A percentile compares a stretch with the other conserved stretches of the same genome.
Evolutionary conservation across 78 protist genomes (phyloP).

Genomic region (Dictyostelium purpureum): DNA sequence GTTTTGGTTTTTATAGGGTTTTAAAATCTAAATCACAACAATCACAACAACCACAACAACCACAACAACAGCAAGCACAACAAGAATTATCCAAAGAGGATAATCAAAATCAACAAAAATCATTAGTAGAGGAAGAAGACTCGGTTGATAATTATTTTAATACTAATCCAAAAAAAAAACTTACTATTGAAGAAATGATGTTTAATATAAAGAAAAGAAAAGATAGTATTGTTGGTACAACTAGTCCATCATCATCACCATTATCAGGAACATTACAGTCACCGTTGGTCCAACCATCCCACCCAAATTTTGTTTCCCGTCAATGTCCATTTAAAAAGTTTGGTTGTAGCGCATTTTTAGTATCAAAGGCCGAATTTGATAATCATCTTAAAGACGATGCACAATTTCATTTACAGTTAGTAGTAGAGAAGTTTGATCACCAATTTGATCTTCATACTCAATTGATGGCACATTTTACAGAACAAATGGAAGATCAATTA

Average conservation of each 20-base stretch:
- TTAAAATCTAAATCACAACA: not conserved
- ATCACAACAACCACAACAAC: not conserved
- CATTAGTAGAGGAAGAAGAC: not conserved
- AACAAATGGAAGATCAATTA: slow-evolving; percentile 68
- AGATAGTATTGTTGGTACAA: not conserved
- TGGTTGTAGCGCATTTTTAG: slow-evolving; percentile 34
- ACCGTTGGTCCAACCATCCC: slow-evolving; percentile 7
- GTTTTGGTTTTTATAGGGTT: slow-evolving; percentile 1
- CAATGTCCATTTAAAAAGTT: slow-evolving; percentile 61
- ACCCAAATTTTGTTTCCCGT: slow-evolving; percentile 37
- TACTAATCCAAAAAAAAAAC: slow-evolving; percentile 5
- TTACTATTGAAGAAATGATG: slow-evolving; percentile 17
- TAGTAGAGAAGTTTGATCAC: slow-evolving; percentile 67
- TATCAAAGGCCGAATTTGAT: slow-evolving; percentile 35
- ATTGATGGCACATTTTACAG: slow-evolving; percentile 72
- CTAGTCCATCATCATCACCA: not conserved
- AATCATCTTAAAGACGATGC: slow-evolving; percentile 43
- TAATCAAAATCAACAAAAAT: not conserved
- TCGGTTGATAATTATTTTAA: not conserved
- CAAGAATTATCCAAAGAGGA: not conserved
- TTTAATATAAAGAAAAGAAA: slow-evolving; percentile 28
- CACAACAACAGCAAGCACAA: not conserved
- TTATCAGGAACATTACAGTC: not conserved
- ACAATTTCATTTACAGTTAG: slow-evolving; percentile 50
- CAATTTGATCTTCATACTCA: slow-evolving; percentile 77